phyloP scores from a whole-genome alignment of 306 rosid genomes.

The Fragaria iinumae region DNA sequence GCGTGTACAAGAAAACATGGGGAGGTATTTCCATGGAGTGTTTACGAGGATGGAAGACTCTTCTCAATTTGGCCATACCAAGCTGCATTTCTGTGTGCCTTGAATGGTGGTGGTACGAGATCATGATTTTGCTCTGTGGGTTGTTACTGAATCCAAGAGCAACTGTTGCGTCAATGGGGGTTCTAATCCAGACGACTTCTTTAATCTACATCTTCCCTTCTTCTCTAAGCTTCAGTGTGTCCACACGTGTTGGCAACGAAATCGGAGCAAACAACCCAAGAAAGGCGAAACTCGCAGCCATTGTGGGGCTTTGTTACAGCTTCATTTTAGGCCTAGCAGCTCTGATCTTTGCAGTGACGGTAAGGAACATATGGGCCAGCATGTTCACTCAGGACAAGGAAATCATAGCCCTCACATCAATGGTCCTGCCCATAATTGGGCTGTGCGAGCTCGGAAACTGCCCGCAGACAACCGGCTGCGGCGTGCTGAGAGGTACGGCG shows the following conservation, averaged over 20 bases:
- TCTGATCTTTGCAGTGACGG: constrained; percentile 52
- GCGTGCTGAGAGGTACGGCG: constrained; percentile 86
- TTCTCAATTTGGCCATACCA: constrained; percentile 68
- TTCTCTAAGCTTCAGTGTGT: constrained; percentile 77
- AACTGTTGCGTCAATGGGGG: constrained; percentile 93
- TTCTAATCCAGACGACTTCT: constrained; percentile 82
- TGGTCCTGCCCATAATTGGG: constrained; percentile 85
- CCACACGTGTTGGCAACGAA: constrained; percentile 84
- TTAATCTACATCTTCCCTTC: constrained; percentile 85
- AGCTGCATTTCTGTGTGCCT: constrained; percentile 89
- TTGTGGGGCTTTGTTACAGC: constrained; percentile 70
- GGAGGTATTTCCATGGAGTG: constrained; percentile 55
- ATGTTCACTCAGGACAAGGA: constrained; percentile 72
- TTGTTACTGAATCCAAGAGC: constrained; percentile 53
- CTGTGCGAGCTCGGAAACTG: constrained; percentile 91
- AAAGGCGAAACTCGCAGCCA: constrained; percentile 65
- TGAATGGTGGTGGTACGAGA: constrained; percentile 99
- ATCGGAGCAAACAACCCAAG: constrained; percentile 67
- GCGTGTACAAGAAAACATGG: constrained; percentile 64
- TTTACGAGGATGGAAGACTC: constrained; percentile 56
- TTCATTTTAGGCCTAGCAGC: constrained; percentile 58
- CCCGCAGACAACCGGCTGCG: constrained; percentile 96
- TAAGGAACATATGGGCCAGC: constrained; percentile 73
- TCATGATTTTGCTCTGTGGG: constrained; percentile 85
- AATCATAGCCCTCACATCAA: constrained; percentile 53